Base-by-base conservation (phyloP, 768 basidiomycete species). In the Tylopilus balloui region DNA sequence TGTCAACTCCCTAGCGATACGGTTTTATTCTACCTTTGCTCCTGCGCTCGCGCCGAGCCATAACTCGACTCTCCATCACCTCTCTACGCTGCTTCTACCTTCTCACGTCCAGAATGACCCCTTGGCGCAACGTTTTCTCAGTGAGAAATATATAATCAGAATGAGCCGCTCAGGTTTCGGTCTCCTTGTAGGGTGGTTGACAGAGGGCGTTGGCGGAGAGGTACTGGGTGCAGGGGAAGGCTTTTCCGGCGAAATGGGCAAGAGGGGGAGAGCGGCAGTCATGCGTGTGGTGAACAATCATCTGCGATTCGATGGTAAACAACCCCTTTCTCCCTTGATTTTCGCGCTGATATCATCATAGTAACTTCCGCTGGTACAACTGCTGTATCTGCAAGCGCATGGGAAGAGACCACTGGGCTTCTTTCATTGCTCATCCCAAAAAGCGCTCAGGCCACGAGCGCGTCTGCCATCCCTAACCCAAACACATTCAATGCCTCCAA, bases 271-370 rank as follows among this genome's bases (percentile, higher is more conserved):
- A 58, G 85, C 92, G 44, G 81, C 91, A 10, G 86, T 98, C 37
- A 86, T 97, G 81, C 82, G 86, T 36, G 92, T 98, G 31, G 86
- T 99, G 20, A 96, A 96, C 64, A 94, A 92, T 64, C 86, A 93
- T 62, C 75, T 99, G 29, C 81, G 83, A 34, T 90, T 98, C 55
- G 87, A 94, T 59, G 90, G 94, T 94, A 70, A 73, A 64, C 39
- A 45, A 8, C 6, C 43, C 29, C 25, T 47, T 36, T 42, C 31
- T 19, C 17, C 35, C 13, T 20, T 34, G 2, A 21, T 19, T 19
- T 38, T 36, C 58, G 49, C 57, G 68, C 49, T 70, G 49, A 52
- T 48, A 31, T 45, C 41, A 39, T 51, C 55, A 19, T 65, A 89
- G 89, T 92, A 12, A 84, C 88, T 10, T 73, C 84, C 14, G 77